Base-by-base conservation (phyloP, 768 basidiomycete genomes). In the Cyclocybe cylindracea region DNA sequence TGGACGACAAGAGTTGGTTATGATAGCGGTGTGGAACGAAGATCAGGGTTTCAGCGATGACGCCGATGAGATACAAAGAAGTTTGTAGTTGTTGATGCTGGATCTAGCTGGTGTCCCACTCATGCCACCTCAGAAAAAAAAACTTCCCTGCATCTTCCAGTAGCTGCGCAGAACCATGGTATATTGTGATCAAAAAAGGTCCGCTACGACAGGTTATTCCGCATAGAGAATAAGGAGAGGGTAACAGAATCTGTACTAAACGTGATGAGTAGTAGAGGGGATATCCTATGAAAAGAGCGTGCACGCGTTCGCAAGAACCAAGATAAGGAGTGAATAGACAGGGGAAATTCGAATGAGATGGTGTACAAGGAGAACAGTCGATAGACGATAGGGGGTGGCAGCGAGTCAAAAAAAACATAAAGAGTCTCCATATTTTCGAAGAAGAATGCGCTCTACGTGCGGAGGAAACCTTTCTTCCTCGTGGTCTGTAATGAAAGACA, bases 401-500 rank as follows among this genome's bases (percentile, higher is more conserved):
- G 44, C 42, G 45, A 45, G 65, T 59, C 59, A 63, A 63, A 66
- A 65, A 59, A 59, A 53, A 48, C 56, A 52, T 64, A 59, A 50
- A 48, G 57, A 58, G 55, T 58, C 68, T 54, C 51, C 55, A 46
- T 56, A 39, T 68, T 60, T 61, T 60, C 48, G 65, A 47, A 60
- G 54, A 58, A 61, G 50, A 45, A 24, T 50, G 39, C 38, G 46
- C 50, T 64, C 75, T 76, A 89, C 61, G 84, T 74, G 60, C 87
- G 82, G 50, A 89, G 80, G 82, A 89, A 89, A 50, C 86, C 82
- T 70, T 87, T 88, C 82, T 85, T 88, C 70, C 78, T 80, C 57
- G 78, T 74, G 55, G 83, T 80, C 80, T 84, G 62, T 10, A 47
- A 55, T 32, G 44, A 44, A 56, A 45, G 46, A 36, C 38, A 32